Conservation (phyloP, 2,329 filamentous ascomycete genomes). For the Penicillium thymicola region DNA sequence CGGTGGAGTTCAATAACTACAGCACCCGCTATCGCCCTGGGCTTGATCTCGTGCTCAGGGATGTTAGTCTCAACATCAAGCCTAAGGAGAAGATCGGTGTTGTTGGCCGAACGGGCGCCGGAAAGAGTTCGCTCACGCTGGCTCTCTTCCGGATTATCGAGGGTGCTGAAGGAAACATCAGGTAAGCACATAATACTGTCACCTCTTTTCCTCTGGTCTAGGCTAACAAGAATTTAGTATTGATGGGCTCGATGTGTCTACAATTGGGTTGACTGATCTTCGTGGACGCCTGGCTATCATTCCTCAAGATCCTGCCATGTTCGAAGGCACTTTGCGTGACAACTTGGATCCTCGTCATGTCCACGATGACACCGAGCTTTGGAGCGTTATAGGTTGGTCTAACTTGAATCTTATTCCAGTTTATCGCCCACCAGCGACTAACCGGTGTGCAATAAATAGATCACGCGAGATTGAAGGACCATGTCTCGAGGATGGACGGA, state of each 20-base stretch:
- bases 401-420: conserved; percentile 13
- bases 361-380: conserved; percentile 94
- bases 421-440: conserved; percentile 33
- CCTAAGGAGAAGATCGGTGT: conserved; percentile 97
- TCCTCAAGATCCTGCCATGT: conserved; percentile 93
- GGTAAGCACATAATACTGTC: conserved; percentile 30
- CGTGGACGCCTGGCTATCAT: conserved; percentile 91
- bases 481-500: conserved; percentile 80
- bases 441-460: conserved; percentile 52
- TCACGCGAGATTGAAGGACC: conserved; percentile 88
- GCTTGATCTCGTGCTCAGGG: conserved; percentile 87
- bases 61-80: conserved; percentile 88
- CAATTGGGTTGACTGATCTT: conserved; percentile 85
- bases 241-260: conserved; percentile 82
- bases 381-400: conserved; percentile 83
- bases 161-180: conserved; percentile 72
- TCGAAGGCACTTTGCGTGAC: conserved; percentile 88
- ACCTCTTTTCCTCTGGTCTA: conserved; percentile 11
- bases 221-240: conserved; percentile 55
- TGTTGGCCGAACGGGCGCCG: conserved; percentile 90
- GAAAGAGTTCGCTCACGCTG: conserved; percentile 90
- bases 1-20: conserved; percentile 87
- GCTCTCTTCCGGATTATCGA: conserved; percentile 96
- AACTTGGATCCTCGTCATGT: conserved; percentile 94
- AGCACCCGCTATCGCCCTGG: conserved; percentile 89